Percentiles rank a stretch among this genome's conserved stretches.
Conservation (phyloP, 169 alveolate genomes). For the Plasmodium cynomolgi region DNA sequence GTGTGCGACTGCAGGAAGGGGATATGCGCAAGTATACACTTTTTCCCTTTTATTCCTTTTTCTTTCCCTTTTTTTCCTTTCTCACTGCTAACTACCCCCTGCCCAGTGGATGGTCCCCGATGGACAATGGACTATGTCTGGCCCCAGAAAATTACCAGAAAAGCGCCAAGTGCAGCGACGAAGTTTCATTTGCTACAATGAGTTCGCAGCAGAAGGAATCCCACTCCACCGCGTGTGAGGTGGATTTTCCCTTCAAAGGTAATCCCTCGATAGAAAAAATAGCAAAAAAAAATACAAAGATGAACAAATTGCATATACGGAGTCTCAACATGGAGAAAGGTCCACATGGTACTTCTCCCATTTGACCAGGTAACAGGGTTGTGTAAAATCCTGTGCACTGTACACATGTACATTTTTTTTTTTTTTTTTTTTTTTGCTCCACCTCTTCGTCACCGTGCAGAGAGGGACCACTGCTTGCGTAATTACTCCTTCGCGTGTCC, state of each 20-base stretch:
- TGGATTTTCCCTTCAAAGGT: conserved; percentile 73
- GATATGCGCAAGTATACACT: not conserved
- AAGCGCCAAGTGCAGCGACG: conserved; percentile 52
- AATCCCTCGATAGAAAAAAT: not conserved
- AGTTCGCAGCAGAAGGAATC: conserved; percentile 46
- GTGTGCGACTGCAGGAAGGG: not conserved
- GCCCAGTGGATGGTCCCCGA: conserved; percentile 58
- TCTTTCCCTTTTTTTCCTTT: not conserved
- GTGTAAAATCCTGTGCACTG: not conserved
- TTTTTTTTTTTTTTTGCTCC: not conserved
- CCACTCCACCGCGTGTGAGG: conserved; percentile 39
- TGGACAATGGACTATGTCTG: conserved; percentile 27
- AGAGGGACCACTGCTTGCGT: conserved; percentile 30
- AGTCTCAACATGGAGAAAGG: not conserved
- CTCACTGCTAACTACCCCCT: not conserved
- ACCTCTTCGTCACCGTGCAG: not conserved
- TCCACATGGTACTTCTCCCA: not conserved
- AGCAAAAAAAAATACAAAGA: not conserved
- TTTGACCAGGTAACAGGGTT: not conserved
- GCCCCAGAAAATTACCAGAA: conserved; percentile 59
- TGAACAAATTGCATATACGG: not conserved
- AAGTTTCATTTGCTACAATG: conserved; percentile 26
- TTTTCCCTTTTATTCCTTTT: not conserved
- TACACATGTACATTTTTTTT: not conserved
- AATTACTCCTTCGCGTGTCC: conserved; percentile 56